phyloP scores from a whole-genome alignment of 352 stramenopile species.

The Globisporangium nagaii region DNA sequence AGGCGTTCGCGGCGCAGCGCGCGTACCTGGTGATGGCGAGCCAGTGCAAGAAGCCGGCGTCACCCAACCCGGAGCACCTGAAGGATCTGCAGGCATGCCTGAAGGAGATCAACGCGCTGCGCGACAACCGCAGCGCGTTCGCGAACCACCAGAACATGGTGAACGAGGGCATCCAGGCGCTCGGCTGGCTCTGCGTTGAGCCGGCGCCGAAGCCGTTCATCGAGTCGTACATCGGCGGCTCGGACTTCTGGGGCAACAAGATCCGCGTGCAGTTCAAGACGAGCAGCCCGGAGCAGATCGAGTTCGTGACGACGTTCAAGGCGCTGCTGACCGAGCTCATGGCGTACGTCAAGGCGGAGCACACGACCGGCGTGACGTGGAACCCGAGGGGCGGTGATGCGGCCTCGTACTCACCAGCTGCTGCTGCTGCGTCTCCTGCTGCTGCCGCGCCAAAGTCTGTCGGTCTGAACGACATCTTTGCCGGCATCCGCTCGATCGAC shows the following conservation, averaged over 20 bases:
- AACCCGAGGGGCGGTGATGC: conserved; percentile 84
- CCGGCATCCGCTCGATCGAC: conserved; percentile 82
- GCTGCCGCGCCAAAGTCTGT: conserved; percentile 29
- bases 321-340: conserved; percentile 87
- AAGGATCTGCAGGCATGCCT: conserved; percentile 70
- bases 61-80: conserved; percentile 61
- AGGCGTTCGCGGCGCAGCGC: conserved; percentile 87
- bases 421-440: conserved; percentile 21
- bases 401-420: conserved; percentile 30
- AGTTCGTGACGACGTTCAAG: conserved; percentile 95
- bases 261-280: conserved; percentile 96
- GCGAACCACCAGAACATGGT: conserved; percentile 87
- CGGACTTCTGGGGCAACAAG: conserved; percentile 97
- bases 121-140: conserved; percentile 80
- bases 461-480: conserved; percentile 82
- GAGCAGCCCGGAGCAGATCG: conserved; percentile 86
- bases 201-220: conserved; percentile 92
- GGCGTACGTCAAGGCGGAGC: conserved; percentile 93
- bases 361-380: conserved; percentile 93
- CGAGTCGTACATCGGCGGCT: conserved; percentile 92
- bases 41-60: conserved; percentile 89
- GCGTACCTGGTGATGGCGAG: conserved; percentile 91
- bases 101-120: conserved; percentile 75
- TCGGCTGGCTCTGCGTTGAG: conserved; percentile 78
- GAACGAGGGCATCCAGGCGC: conserved; percentile 79